Base-by-base conservation (phyloP, 345 rosid species). In the Eutrema japonicum region DNA sequence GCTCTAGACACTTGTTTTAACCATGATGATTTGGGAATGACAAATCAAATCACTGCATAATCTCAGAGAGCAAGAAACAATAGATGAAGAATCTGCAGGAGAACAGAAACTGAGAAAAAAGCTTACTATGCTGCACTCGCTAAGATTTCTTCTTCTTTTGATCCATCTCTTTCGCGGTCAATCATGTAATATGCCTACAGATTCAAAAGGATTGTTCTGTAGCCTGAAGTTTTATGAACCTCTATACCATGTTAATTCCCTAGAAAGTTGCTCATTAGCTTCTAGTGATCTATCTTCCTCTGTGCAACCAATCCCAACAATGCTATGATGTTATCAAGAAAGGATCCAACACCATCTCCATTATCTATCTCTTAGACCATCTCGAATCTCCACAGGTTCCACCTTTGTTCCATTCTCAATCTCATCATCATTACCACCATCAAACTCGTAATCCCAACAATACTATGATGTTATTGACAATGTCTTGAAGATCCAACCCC, bases 311-410 rank as follows among this genome's bases (percentile, higher is more conserved):
- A 14, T 52, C 36, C 27, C 2, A 18, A 71, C 37, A 51, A 71
- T 32, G 37, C 3, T 16, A 41, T 43, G 10, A 26, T 73, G 55
- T 64, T 42, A 27, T 64, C 1, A 32, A 54, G 64, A 47, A 38
- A 72, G 36, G 76, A 71, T 72, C 56, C 68, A 49, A 16, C 67
- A 64, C 78, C 73, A 27, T 83, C 75, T 77, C 80, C 86, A 53
- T 86, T 69, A 52, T 83, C 86, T 66, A 88, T 49, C 75, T 91
- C 85, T 90, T 92, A 87, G 73, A 13, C 33, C 51, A 74, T 77
- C 77, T 66, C 79, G 78, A 61, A 54, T 76, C 11, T 56, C 76
- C 38, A 41, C 18, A 10, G 47, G 26, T 37, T 72, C 82, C 36
- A 47, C 73, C 65, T 50, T 79, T 10, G 8, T 10, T 7, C 43